phyloP scores from a whole-genome alignment of 2,329 filamentous ascomycete genomes.

The Plenodomus biglobosus region DNA sequence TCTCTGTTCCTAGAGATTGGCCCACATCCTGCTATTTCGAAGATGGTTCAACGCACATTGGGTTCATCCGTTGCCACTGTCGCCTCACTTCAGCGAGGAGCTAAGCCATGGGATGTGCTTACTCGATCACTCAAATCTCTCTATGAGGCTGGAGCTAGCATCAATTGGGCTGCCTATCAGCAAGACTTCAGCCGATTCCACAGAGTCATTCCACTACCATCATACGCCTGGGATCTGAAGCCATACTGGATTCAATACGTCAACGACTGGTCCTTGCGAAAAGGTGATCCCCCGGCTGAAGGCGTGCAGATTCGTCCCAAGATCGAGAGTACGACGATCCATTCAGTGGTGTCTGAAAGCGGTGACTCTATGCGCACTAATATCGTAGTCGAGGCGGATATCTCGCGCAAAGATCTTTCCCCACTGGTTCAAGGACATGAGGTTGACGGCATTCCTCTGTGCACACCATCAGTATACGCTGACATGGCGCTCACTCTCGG shows the following conservation, averaged over 20 bases:
- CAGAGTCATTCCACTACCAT: slow-evolving; percentile 30
- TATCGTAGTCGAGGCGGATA: slow-evolving; percentile 15
- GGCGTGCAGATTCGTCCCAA: not conserved
- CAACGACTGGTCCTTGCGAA: slow-evolving; percentile 34
- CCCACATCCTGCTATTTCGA: slow-evolving; percentile 6
- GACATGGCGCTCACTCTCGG: slow-evolving; percentile 41
- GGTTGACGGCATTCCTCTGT: slow-evolving; percentile 17
- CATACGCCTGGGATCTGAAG: slow-evolving; percentile 42
- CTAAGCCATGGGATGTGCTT: not conserved
- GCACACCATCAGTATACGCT: slow-evolving; percentile 29
- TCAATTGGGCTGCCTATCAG: slow-evolving; percentile 63
- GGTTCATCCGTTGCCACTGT: slow-evolving; percentile 19
- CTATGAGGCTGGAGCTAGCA: slow-evolving; percentile 55
- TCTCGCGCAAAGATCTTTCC: slow-evolving; percentile 9
- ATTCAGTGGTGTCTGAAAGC: not conserved
- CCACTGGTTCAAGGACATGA: slow-evolving; percentile 15
- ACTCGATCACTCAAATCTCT: slow-evolving; percentile 50
- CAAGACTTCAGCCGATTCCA: slow-evolving; percentile 34
- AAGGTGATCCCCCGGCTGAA: slow-evolving; percentile 6
- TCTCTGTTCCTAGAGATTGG: slow-evolving; percentile 24
- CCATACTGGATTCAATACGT: slow-evolving; percentile 45
- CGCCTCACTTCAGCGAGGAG: slow-evolving; percentile 3
- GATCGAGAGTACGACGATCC: slow-evolving; percentile 5
- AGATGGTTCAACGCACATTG: slow-evolving; percentile 17
- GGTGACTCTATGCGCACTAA: not conserved